Percentiles rank a stretch among this genome's conserved stretches.
Evolutionary conservation across 805 yeast species (phyloP).

Genomic region (Candida ovalis): DNA sequence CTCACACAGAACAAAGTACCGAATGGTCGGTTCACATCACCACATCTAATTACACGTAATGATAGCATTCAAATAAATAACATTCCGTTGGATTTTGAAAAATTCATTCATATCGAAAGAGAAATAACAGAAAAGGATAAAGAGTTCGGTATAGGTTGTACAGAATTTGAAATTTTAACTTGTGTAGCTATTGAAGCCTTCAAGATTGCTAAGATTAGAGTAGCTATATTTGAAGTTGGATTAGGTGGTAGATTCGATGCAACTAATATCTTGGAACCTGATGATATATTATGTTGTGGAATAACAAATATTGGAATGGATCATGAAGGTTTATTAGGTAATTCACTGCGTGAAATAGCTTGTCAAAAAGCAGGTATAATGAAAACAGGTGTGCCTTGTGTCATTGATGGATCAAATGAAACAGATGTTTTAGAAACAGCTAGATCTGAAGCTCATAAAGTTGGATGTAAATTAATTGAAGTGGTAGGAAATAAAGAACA

Average conservation of each 20-base stretch:
- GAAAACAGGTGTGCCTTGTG: slow-evolving; percentile 55
- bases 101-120: slow-evolving; percentile 44
- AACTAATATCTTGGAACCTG: slow-evolving; percentile 62
- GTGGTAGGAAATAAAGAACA: slow-evolving; percentile 6
- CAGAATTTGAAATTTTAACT: slow-evolving; percentile 85
- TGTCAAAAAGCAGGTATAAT: slow-evolving; percentile 84
- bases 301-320: slow-evolving; percentile 85
- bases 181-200: slow-evolving; percentile 83
- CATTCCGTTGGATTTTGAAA: slow-evolving; percentile 42
- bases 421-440: slow-evolving; percentile 47
- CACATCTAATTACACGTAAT: slow-evolving; percentile 69
- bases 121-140: slow-evolving; percentile 40
- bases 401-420: slow-evolving; percentile 68
- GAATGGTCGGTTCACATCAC: slow-evolving; percentile 85
- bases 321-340: slow-evolving; percentile 76
- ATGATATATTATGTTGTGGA: slow-evolving; percentile 53
- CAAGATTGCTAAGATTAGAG: slow-evolving; percentile 49
- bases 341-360: slow-evolving; percentile 63
- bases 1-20: slow-evolving; percentile 44
- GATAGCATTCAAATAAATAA: slow-evolving; percentile 75
- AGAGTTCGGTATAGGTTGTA: slow-evolving; percentile 51
- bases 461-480: slow-evolving; percentile 28
- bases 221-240: slow-evolving; percentile 92
- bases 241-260: slow-evolving; percentile 89
- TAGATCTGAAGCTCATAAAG: slow-evolving; percentile 29